phyloP scores from a whole-genome alignment of 2,329 filamentous ascomycete genomes.

The Bipolaris bicolor region DNA sequence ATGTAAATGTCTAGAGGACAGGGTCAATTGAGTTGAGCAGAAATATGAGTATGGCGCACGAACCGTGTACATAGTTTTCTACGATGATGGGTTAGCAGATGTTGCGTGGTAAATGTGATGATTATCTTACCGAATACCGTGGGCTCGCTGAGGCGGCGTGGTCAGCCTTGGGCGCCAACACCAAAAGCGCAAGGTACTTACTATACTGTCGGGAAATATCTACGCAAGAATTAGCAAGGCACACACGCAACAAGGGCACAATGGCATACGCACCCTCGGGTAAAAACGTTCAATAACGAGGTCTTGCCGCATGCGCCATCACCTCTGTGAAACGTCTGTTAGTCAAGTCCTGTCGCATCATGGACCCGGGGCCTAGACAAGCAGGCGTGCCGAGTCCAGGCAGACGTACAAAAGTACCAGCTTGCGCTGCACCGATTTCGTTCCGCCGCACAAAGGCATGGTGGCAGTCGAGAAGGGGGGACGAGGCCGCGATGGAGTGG shows the following conservation, averaged over 20 bases:
- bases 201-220: constrained; percentile 98
- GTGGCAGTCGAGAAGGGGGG: constrained; percentile 24
- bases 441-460: constrained; percentile 58
- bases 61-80: constrained; percentile 99
- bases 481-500: constrained; percentile 30
- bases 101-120: neutral
- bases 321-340: constrained; percentile 63
- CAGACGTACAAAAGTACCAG: constrained; percentile 82
- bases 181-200: constrained; percentile 52
- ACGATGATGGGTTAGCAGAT: constrained; percentile 27
- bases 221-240: constrained; percentile 47
- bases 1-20: constrained; percentile 84
- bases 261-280: constrained; percentile 76
- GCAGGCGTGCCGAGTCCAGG: constrained; percentile 25
- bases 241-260: neutral
- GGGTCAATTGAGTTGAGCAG: constrained; percentile 15
- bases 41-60: constrained; percentile 33
- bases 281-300: constrained; percentile 96
- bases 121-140: constrained; percentile 76
- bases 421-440: constrained; percentile 89
- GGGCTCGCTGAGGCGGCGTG: constrained; percentile 67
- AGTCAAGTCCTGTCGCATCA: constrained; percentile 30
- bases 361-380: constrained; percentile 5
- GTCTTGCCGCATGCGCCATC: constrained; percentile 98
- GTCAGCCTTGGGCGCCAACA: constrained; percentile 25